These are phyloP conservation scores for Colletotrichum graminicola DNA, from an alignment of 2,329 filamentous ascomycete species.

Conservation along the genomic window DNA sequence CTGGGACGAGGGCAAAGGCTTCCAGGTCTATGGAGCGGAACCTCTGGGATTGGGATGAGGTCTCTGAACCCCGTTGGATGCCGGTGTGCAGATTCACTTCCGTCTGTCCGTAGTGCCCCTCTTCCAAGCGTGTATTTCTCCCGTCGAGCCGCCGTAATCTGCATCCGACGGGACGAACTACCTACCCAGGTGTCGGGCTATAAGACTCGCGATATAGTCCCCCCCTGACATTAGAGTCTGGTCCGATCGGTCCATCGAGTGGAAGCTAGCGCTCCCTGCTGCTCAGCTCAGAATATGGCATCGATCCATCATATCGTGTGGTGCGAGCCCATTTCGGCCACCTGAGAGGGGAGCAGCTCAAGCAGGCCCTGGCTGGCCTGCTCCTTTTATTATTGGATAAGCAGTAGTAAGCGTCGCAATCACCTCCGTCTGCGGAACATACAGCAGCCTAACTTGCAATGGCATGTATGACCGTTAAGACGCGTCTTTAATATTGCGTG, in stretches of 20 bases:
- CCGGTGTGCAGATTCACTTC: background rate
- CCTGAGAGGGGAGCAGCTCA: background rate
- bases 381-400: background rate
- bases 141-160: background rate
- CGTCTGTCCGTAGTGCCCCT: background rate
- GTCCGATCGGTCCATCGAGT: too few species aligned
- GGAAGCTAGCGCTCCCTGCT: background rate
- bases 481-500: background rate
- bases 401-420: background rate
- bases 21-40: background rate
- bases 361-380: background rate
- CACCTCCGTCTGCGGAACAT: background rate
- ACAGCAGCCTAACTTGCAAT: background rate
- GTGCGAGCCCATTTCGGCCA: background rate
- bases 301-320: background rate
- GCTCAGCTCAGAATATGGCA: too few species aligned
- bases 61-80: background rate
- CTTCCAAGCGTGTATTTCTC: background rate
- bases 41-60: background rate
- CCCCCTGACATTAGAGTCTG: background rate
- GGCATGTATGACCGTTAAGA: too few species aligned
- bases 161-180: background rate
- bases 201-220: background rate
- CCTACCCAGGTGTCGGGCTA: background rate
- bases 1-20: background rate